phyloP scores from a whole-genome alignment of 2,329 filamentous ascomycete genomes.

The Penicillium decumbens region DNA sequence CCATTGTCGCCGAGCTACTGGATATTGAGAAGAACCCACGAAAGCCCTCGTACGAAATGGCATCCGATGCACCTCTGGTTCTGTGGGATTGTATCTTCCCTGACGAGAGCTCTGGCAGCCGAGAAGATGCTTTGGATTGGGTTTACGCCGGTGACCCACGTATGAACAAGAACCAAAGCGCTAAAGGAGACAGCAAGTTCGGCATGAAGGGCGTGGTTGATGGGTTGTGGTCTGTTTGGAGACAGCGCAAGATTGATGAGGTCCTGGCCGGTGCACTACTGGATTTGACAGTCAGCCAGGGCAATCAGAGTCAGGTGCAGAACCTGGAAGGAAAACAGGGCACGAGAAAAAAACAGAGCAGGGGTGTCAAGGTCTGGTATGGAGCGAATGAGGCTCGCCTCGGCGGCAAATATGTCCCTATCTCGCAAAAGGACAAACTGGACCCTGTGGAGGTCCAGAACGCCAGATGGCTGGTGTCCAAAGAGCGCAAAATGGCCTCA shows the following conservation, averaged over 20 bases:
- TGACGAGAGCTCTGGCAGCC: constrained; percentile 42
- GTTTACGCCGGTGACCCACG: constrained; percentile 68
- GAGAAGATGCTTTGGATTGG: constrained; percentile 68
- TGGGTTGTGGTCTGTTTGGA: constrained; percentile 77
- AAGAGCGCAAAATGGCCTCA: constrained; percentile 42
- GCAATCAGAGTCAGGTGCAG: constrained; percentile 30
- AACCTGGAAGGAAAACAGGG: constrained; percentile 20
- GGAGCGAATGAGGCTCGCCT: constrained; percentile 52
- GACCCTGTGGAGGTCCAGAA: constrained; percentile 61
- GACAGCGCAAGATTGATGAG: constrained; percentile 83
- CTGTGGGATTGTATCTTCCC: constrained; percentile 96
- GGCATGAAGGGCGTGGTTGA: constrained; percentile 65
- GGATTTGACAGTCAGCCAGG: constrained; percentile 52
- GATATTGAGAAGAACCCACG: constrained; percentile 66
- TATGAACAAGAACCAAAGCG: constrained; percentile 33
- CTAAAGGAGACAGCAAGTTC: constrained; percentile 56
- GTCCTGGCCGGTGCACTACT: constrained; percentile 71
- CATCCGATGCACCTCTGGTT: constrained; percentile 81
- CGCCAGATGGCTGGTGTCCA: constrained; percentile 52
- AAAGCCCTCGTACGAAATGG: constrained; percentile 86
- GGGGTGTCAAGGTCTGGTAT: constrained; percentile 54
- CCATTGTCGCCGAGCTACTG: constrained; percentile 68
- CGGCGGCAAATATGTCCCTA: constrained; percentile 55
- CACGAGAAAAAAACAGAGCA: constrained; percentile 25
- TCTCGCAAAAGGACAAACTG: constrained; percentile 54